Evolutionary conservation across 352 stramenopile species (phyloP), one percentile per base, ranked within the genome.

Genomic region (Pythium volutum): DNA sequence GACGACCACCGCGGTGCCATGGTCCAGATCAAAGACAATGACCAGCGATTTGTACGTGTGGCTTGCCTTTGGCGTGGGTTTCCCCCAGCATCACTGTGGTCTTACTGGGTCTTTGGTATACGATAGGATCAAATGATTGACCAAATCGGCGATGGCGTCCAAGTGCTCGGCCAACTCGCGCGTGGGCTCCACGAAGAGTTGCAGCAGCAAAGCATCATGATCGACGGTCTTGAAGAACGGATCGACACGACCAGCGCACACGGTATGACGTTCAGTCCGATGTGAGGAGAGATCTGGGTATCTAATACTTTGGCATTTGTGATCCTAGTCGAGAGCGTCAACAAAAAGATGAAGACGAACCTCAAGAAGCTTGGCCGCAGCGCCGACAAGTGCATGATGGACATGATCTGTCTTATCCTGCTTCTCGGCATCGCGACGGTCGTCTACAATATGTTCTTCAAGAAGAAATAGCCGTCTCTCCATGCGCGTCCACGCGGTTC

Each of bases 401-500:
- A 93, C 60, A 89, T 95, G 77, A 95, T 95, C 67, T 95, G 86
- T 47, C 77, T 95, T 50, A 88, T 95, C 60, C 55, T 95, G 45
- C 70, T 95, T 55, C 81, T 93, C 31, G 82, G 84, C 41, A 89
- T 95, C 66, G 71, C 91, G 61, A 80, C 82, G 45, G 84, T 93
- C 50, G 72, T 87, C 55, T 93, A 95, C 70, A 95, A 91, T 71
- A 95, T 93, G 86, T 91, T 95, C 54, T 77, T 95, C 66, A 93
- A 93, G 71, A 90, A 81, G 59, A 75, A 76, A 48, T 53, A 41
- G 31, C 31, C 31, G 8, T 11, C 2, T 36, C 3, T 4, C 31
- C 3, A n/a, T 15, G 14, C 33, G 33, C 33, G 33, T 15, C 33
- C 33, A 39, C n/a, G n/a, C n/a, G n/a, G n/a, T n/a, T n/a, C n/a